Percentiles rank a stretch among this genome's conserved stretches.
These are phyloP conservation scores for Elsinoe necatrix DNA, from an alignment of 2,329 filamentous ascomycete genomes.

Conservation along the genomic window DNA sequence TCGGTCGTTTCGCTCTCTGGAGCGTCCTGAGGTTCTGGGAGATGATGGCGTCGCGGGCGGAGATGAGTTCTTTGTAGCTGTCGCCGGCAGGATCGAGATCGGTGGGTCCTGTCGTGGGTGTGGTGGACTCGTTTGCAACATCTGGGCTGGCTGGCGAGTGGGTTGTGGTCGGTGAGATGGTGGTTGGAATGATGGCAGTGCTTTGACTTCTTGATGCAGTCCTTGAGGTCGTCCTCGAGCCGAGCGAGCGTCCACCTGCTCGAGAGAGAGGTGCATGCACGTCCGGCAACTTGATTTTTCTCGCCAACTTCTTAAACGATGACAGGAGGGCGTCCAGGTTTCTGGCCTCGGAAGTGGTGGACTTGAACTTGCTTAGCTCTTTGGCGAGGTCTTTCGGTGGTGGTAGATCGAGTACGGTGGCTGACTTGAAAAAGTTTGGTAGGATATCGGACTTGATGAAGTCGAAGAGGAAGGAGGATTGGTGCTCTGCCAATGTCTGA, in stretches of 20 bases:
- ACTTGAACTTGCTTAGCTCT: conserved; percentile 25
- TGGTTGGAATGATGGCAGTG: not conserved
- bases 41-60: conserved; percentile 21
- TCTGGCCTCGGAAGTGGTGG: conserved; percentile 21
- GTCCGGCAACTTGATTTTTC: conserved; percentile 23
- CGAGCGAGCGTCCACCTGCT: not conserved
- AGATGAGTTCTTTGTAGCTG: conserved; percentile 12
- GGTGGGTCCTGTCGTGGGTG: not conserved
- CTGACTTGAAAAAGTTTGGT: conserved; percentile 21
- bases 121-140: not conserved
- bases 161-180: not conserved
- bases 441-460: conserved; percentile 23
- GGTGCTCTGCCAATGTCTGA: conserved; percentile 22
- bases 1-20: conserved; percentile 23
- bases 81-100: not conserved
- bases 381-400: conserved; percentile 20
- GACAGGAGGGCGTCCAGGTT: conserved; percentile 22
- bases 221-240: not conserved
- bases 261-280: not conserved
- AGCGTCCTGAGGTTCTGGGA: conserved; percentile 22
- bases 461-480: conserved; percentile 22
- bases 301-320: conserved; percentile 22
- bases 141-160: not conserved
- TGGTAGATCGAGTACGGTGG: conserved; percentile 21
- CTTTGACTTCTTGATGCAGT: not conserved